Base-by-base conservation (phyloP, 2,329 filamentous ascomycete species). In the Aspergillus unguis region DNA sequence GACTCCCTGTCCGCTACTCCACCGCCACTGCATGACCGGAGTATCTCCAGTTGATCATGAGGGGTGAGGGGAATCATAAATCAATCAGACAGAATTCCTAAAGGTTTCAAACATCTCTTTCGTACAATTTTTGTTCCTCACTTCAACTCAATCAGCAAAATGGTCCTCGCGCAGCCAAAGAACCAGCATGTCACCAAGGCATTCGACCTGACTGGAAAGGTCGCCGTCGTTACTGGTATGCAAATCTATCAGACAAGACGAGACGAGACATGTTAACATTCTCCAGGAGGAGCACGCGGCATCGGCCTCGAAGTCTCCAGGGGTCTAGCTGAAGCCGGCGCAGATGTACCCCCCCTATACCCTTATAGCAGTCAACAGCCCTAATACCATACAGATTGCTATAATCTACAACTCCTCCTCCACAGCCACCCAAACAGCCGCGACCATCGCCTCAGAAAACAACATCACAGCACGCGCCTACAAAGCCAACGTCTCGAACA, bases 301-400 rank as follows among this genome's bases (percentile, higher is more conserved):
- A 73, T 73, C 17, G 71, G 70, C 1, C 61, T 71, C 6, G 71
- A 71, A 36, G 71, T 76, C n/a, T 68, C 72, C 3, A 62, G 65
- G 33, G 71, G 64, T n/a, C 61, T 71, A 17, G 71, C 71, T 5
- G 65, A 71, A 56, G 69, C 71, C 11, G 74, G 74, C 7, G 71
- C 72, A 4, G 62, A 70, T 42, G 65, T 71, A 50, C 56, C 64
- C 52, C 53, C 4, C 17, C 26, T 11, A 2, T 41, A 4, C 17
- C 27, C 7, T 5, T 17, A 36, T 9, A 28, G 3, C 3, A 2
- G 9, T 29, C 9, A n/a, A 32, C 9, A 10, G 29, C 23, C 10
- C 38, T 27, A 2, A 42, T 26, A 9, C 10, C 11, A 3, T 36
- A 45, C 17, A 69, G 63, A 58, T 72, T 8, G 69, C 68, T 0